Percentiles rank a stretch among this genome's conserved stretches.
phyloP scores from a whole-genome alignment of 176 grass and related monocot genomes.

The Phoenix roebelenii region DNA sequence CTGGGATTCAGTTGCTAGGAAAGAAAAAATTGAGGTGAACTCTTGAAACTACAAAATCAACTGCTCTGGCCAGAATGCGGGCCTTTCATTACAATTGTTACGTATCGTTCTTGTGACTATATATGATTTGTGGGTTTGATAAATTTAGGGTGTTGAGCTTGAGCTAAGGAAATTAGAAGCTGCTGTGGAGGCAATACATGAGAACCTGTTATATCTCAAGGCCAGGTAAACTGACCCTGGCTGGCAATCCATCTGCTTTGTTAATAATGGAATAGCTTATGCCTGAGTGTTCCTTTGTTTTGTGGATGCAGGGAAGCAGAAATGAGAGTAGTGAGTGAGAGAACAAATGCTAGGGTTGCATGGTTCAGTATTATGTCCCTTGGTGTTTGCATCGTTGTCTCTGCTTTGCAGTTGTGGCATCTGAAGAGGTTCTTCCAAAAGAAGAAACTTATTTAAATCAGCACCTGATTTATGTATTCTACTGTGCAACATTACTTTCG shows the following conservation, averaged over 20 bases:
- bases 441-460: conserved; percentile 80
- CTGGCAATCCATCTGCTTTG: no score
- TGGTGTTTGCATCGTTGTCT: conserved; percentile 55
- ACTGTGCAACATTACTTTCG: neutral
- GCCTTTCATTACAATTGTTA: neutral
- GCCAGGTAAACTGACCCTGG: conserved; percentile 27
- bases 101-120: neutral
- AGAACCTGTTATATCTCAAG: conserved; percentile 74
- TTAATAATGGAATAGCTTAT: no score
- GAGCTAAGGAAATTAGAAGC: conserved; percentile 67
- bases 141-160: conserved; percentile 64
- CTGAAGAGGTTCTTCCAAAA: conserved; percentile 75
- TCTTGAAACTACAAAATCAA: neutral
- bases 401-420: conserved; percentile 69
- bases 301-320: conserved; percentile 65
- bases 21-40: conserved; percentile 82
- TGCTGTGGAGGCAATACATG: conserved; percentile 64
- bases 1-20: conserved; percentile 82
- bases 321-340: conserved; percentile 54
- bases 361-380: conserved; percentile 80
- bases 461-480: neutral
- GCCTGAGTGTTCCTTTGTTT: neutral
- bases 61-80: no score
- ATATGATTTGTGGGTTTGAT: conserved; percentile 2
- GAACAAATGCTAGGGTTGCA: conserved; percentile 70